Percentiles rank a stretch among this genome's conserved stretches.
These are phyloP conservation scores for Arabidopsis arenosa DNA, from an alignment of 345 rosid species.

Conservation along the genomic window DNA sequence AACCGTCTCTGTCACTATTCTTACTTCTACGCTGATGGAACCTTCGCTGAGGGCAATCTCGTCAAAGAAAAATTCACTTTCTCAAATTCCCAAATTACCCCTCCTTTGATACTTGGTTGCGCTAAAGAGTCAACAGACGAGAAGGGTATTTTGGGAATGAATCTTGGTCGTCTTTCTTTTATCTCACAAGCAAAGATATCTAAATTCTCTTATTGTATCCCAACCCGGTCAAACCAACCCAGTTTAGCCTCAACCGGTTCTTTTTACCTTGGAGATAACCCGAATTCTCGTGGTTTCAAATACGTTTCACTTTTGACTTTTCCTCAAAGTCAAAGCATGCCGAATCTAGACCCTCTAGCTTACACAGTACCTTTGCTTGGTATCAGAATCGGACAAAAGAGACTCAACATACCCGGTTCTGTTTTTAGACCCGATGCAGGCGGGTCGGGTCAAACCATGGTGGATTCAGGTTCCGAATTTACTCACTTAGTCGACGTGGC, in stretches of 20 bases:
- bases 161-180: constrained; percentile 76
- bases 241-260: constrained; percentile 60
- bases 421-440: constrained; percentile 66
- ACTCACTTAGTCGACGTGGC: constrained; percentile 80
- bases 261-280: constrained; percentile 75
- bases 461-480: constrained; percentile 87
- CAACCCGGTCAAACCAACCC: constrained; percentile 43
- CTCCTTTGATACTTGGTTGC: constrained; percentile 79
- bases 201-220: constrained; percentile 86
- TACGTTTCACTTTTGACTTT: constrained; percentile 60
- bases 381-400: constrained; percentile 59
- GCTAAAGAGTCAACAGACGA: constrained; percentile 57
- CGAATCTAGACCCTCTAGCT: constrained; percentile 80
- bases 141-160: constrained; percentile 89
- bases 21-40: constrained; percentile 89
- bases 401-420: constrained; percentile 50
- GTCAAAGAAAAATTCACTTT: constrained; percentile 71
- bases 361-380: constrained; percentile 76
- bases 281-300: constrained; percentile 57
- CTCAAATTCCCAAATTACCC: constrained; percentile 55
- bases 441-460: constrained; percentile 88
- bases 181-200: constrained; percentile 69
- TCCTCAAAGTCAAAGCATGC: constrained; percentile 58
- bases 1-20: constrained; percentile 81
- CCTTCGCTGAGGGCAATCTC: constrained; percentile 84